Percentiles rank a stretch among this genome's conserved stretches.
Evolutionary conservation across 1,284 basidiomycete genomes (phyloP).

Genomic region (Ustilago hordei): DNA sequence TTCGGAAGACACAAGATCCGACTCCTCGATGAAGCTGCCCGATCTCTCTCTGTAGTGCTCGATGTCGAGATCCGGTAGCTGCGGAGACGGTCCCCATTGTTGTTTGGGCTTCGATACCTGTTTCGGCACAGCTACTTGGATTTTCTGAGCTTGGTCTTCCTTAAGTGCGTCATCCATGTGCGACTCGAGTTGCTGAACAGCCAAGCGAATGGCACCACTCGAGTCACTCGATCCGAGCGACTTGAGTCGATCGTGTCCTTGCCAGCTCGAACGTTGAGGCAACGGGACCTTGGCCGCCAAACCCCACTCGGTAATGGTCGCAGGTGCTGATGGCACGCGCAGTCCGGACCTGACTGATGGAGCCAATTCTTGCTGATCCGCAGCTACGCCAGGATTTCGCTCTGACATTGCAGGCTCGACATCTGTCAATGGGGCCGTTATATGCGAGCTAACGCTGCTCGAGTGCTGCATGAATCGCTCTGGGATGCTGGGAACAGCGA

Average conservation of each 20-base stretch:
- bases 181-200: slow-evolving; percentile 49
- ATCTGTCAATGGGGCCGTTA: background rate
- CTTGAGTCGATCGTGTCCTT: slow-evolving; percentile 32
- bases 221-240: slow-evolving; percentile 35
- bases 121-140: slow-evolving; percentile 5
- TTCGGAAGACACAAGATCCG: slow-evolving; percentile 18
- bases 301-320: slow-evolving; percentile 25
- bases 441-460: slow-evolving; percentile 13
- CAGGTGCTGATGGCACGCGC: slow-evolving; percentile 42
- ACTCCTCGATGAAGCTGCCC: slow-evolving; percentile 57
- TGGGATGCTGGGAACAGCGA: slow-evolving; percentile 41
- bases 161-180: slow-evolving; percentile 59
- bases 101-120: slow-evolving; percentile 18
- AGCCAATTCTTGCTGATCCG: slow-evolving; percentile 20
- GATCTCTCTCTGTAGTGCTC: slow-evolving; percentile 39
- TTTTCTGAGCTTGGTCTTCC: slow-evolving; percentile 29
- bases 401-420: background rate
- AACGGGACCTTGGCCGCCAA: slow-evolving; percentile 12
- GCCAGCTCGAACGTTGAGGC: slow-evolving; percentile 49
- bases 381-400: background rate
- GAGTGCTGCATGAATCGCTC: slow-evolving; percentile 37
- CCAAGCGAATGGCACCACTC: slow-evolving; percentile 36
- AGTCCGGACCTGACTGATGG: slow-evolving; percentile 16
- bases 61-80: slow-evolving; percentile 49
- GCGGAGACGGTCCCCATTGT: slow-evolving; percentile 53